Base-by-base conservation (phyloP, 768 basidiomycete species). In the Clitopilus hobsonii region DNA sequence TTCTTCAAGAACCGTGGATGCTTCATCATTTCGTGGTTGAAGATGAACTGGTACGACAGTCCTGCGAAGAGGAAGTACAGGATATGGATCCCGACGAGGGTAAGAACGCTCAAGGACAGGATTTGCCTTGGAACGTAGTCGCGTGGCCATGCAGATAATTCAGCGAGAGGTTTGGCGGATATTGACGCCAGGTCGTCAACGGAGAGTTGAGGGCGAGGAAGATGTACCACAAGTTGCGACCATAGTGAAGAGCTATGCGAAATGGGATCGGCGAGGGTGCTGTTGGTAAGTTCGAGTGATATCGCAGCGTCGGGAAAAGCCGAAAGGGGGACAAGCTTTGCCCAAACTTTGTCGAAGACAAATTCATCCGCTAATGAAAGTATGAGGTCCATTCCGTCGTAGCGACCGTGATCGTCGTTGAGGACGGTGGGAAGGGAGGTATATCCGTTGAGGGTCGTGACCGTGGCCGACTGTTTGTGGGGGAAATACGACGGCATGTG, bases 11-110 rank as follows among this genome's bases (percentile, higher is more conserved):
- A 99, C 26, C 91, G 82, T 0, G 97, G 97, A 72, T 99, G 97
- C 27, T 81, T 78, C 88, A 90, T 95, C 93, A 89, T 97, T 20
- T 88, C 89, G 64, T 89, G 89, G 72, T 98, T 94, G 82, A 98
- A 99, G 54, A 98, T 83, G 71, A 79, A 86, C 41, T 71, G 71
- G 73, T 92, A 99, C 2, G 93, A 94, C 23, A 91, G 69, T 38
- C 80, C 74, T 18, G 94, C 94, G 61, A 98, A 89, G 23, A 88
- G 51, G 71, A 97, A 94, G 71, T 99, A 99, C 49, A 99, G 79
- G 49, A 86, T 22, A 62, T 88, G 82, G 55, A 96, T 90, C 57
- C 94, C 94, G 55, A 92, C 61, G 53, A 90, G 70, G 1, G 94
- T 95, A 59, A 98, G 64, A 22, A 76, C 67, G 58, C 71, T 69